Evolutionary conservation across 2,329 filamentous ascomycete genomes (phyloP).

Genomic region (Aspergillus aculeatinus): DNA sequence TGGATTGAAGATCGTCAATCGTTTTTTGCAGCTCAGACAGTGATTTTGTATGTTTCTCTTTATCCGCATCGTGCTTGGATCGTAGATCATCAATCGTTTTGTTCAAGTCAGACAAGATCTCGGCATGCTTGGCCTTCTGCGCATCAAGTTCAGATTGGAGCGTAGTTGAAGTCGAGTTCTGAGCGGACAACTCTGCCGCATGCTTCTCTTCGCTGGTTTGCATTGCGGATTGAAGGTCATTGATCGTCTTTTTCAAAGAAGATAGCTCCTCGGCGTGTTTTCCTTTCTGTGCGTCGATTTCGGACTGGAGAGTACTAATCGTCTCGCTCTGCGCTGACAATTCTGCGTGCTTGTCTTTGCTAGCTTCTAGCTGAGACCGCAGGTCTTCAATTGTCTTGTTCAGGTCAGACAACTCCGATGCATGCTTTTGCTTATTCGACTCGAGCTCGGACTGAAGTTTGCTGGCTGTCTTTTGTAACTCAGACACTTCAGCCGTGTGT

Average conservation of each 20-base stretch:
- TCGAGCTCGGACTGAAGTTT: slow-evolving; percentile 51
- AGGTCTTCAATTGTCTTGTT: slow-evolving; percentile 39
- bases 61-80: slow-evolving; percentile 47
- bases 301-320: slow-evolving; percentile 56
- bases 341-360: slow-evolving; percentile 52
- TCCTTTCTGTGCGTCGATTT: slow-evolving; percentile 33
- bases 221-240: slow-evolving; percentile 53
- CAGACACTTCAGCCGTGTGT: slow-evolving; percentile 59
- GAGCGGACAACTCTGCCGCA: slow-evolving; percentile 56
- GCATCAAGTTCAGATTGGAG: neutral
- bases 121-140: neutral
- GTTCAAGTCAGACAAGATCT: too few species aligned
- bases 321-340: slow-evolving; percentile 57
- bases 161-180: neutral
- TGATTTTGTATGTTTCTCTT: slow-evolving; percentile 53
- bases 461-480: slow-evolving; percentile 59
- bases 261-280: slow-evolving; percentile 58
- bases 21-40: slow-evolving; percentile 57
- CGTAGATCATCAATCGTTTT: slow-evolving; percentile 44
- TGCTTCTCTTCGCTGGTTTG: slow-evolving; percentile 48
- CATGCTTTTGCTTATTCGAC: slow-evolving; percentile 50
- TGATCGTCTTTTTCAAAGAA: slow-evolving; percentile 59
- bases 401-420: slow-evolving; percentile 59
- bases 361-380: slow-evolving; percentile 50
- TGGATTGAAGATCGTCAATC: slow-evolving; percentile 57